These are phyloP conservation scores for Poterioochromonas sp. DNA, from an alignment of 352 stramenopile species.

Conservation along the genomic window DNA sequence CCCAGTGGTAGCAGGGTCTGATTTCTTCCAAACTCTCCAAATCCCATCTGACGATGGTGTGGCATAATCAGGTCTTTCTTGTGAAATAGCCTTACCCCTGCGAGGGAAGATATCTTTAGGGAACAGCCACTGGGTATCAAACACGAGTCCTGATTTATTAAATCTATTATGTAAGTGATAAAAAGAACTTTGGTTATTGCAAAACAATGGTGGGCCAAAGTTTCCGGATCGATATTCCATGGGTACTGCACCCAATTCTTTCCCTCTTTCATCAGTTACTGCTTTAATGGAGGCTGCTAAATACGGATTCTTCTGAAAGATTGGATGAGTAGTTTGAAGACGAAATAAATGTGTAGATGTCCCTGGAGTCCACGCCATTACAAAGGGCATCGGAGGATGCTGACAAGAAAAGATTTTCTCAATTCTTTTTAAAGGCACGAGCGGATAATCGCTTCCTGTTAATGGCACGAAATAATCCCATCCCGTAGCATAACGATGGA, in stretches of 20 bases:
- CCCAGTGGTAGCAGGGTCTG: slow-evolving; percentile 21
- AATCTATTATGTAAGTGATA: slow-evolving; percentile 8
- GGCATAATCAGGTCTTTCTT: not conserved
- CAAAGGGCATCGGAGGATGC: slow-evolving; percentile 21
- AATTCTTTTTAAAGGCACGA: not conserved
- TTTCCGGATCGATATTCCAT: slow-evolving; percentile 21
- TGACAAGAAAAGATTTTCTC: not conserved
- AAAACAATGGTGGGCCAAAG: slow-evolving; percentile 11
- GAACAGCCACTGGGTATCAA: slow-evolving; percentile 20
- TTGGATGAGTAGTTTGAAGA: not conserved
- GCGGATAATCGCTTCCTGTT: slow-evolving; percentile 19
- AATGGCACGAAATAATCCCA: slow-evolving; percentile 28
- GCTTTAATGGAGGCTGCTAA: not conserved
- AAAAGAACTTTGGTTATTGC: not conserved
- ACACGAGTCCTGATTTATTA: not conserved
- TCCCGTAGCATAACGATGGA: not conserved
- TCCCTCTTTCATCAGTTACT: not conserved
- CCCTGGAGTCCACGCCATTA: slow-evolving; percentile 20
- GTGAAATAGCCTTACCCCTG: not conserved
- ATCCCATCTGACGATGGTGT: slow-evolving; percentile 1
- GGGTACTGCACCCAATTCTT: not conserved
- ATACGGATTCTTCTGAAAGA: not conserved
- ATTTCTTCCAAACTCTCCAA: slow-evolving; percentile 24
- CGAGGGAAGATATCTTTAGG: slow-evolving; percentile 3
- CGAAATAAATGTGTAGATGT: slow-evolving; percentile 18